Conservation (phyloP, 139 green algal genomes). For the Volvox reticuliferus region DNA sequence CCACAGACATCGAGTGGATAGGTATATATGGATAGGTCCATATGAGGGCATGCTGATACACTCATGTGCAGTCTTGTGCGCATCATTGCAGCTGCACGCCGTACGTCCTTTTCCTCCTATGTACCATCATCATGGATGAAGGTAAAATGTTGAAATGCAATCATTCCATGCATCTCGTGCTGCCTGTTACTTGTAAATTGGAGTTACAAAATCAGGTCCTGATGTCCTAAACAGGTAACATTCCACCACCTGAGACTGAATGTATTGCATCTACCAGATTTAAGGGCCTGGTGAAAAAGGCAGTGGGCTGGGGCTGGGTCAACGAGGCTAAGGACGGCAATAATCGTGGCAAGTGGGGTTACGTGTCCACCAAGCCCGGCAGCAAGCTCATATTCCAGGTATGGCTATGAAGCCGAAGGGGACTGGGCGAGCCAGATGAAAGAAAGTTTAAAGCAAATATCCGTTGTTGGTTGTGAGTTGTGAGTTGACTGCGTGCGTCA, state of each 20-base stretch:
- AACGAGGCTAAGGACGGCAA: background rate
- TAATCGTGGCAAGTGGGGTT: background rate
- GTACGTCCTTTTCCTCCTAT: too few species aligned
- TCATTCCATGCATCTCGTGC: background rate
- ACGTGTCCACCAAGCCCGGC: background rate
- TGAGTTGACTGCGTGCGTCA: too few species aligned
- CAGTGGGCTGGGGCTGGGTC: background rate
- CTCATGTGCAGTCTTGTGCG: background rate
- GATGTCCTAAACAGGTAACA: background rate
- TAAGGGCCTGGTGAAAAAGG: background rate
- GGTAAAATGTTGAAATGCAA: too few species aligned
- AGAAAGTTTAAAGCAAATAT: too few species aligned
- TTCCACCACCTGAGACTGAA: background rate
- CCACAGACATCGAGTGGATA: too few species aligned
- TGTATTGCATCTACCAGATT: background rate
- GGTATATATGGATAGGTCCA: too few species aligned
- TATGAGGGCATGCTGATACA: background rate
- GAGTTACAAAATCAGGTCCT: background rate
- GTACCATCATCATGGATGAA: too few species aligned
- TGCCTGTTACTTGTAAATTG: background rate
- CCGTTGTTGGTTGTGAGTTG: too few species aligned
- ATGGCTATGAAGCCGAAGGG: too few species aligned
- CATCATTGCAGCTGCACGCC: too few species aligned
- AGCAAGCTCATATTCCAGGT: background rate
- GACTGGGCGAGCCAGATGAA: too few species aligned